phyloP scores from a whole-genome alignment of 1,284 basidiomycete genomes.

The Entoloma clypeatum region DNA sequence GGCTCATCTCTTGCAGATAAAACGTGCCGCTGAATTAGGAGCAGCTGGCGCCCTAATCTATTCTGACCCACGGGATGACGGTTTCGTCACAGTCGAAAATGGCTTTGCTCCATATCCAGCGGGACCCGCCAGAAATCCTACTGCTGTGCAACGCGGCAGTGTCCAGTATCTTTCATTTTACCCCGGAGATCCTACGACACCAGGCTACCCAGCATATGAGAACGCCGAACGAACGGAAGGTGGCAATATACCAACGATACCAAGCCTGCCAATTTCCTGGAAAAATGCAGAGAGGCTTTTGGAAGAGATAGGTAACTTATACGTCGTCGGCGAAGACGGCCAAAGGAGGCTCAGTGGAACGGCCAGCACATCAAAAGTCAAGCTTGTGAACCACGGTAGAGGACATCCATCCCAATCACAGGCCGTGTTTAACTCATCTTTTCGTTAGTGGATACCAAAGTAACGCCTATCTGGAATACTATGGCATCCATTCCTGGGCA shows the following conservation, averaged over 20 bases:
- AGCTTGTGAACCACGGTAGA: slow-evolving; percentile 63
- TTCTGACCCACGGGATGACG: slow-evolving; percentile 87
- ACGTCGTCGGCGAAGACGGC: slow-evolving; percentile 27
- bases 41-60: slow-evolving; percentile 78
- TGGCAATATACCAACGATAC: slow-evolving; percentile 76
- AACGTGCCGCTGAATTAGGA: slow-evolving; percentile 81
- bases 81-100: slow-evolving; percentile 74
- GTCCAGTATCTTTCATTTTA: slow-evolving; percentile 82
- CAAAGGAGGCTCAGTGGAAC: slow-evolving; percentile 43
- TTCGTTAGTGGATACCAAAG: slow-evolving; percentile 61
- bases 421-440: slow-evolving; percentile 1
- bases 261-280: slow-evolving; percentile 78
- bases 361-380: slow-evolving; percentile 45
- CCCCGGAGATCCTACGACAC: slow-evolving; percentile 85
- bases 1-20: slow-evolving; percentile 43
- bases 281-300: slow-evolving; percentile 61
- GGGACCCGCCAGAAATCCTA: slow-evolving; percentile 86
- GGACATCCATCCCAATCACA: background rate
- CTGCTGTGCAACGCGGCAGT: slow-evolving; percentile 82
- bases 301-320: slow-evolving; percentile 47
- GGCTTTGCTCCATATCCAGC: slow-evolving; percentile 77
- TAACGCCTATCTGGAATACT: slow-evolving; percentile 85
- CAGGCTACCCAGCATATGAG: slow-evolving; percentile 83
- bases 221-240: slow-evolving; percentile 71
- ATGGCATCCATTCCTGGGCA: slow-evolving; percentile 90